Evolutionary conservation across 768 basidiomycete species (phyloP).

Genomic region (Boletus reticulatus): DNA sequence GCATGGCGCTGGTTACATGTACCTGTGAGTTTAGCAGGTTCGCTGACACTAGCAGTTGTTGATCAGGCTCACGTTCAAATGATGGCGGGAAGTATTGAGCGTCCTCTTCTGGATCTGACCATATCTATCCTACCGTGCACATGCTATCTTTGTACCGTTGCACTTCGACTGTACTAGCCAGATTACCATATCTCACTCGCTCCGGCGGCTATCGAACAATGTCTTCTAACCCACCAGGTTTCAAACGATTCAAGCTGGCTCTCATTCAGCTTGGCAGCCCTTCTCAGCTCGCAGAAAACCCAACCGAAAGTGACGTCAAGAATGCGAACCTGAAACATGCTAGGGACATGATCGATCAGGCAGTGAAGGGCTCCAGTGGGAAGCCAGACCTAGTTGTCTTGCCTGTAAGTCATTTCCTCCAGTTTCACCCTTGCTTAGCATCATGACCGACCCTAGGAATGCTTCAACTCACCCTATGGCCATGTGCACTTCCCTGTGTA

Average conservation of each 20-base stretch:
- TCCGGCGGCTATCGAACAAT: constrained; percentile 17
- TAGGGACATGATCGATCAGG: constrained; percentile 72
- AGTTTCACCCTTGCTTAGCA: neutral
- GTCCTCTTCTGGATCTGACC: no score
- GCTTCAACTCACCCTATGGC: constrained; percentile 87
- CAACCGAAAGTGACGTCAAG: constrained; percentile 47
- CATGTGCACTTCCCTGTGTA: constrained; percentile 77
- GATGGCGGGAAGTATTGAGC: no score
- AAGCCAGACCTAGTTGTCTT: constrained; percentile 83
- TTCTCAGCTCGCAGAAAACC: constrained; percentile 36
- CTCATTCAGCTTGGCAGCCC: constrained; percentile 86
- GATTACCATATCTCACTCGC: neutral
- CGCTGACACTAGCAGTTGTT: neutral
- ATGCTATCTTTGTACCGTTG: constrained; percentile 19
- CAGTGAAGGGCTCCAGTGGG: constrained; percentile 40
- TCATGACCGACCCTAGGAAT: constrained; percentile 53
- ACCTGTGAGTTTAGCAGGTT: neutral
- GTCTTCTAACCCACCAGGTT: constrained; percentile 33
- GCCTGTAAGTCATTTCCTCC: constrained; percentile 51
- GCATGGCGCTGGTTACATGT: constrained; percentile 32
- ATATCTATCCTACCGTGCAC: neutral
- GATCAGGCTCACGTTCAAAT: constrained; percentile 2
- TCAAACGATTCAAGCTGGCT: constrained; percentile 81
- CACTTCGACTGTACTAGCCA: neutral
- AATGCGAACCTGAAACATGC: constrained; percentile 80